Percentiles rank a stretch among this genome's conserved stretches.
These are phyloP conservation scores for Rhizopogon vulgaris DNA, from an alignment of 768 basidiomycete genomes.

Conservation along the genomic window DNA sequence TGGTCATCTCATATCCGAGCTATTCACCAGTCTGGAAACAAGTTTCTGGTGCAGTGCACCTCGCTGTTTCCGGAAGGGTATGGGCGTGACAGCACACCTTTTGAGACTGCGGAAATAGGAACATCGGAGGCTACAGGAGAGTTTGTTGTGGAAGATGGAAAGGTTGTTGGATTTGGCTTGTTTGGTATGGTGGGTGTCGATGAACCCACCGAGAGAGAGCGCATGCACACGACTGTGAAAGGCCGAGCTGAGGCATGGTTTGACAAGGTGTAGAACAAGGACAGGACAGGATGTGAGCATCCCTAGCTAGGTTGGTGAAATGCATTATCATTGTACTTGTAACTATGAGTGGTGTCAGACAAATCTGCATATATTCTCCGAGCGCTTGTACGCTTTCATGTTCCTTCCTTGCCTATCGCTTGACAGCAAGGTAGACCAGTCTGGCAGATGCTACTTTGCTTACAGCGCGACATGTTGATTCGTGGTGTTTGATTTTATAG, in stretches of 20 bases:
- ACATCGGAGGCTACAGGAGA: conserved; percentile 6
- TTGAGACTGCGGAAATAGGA: conserved; percentile 12
- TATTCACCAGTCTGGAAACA: conserved; percentile 9
- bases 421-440: too few species aligned
- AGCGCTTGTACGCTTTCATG: too few species aligned
- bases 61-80: conserved; percentile 32
- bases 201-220: conserved; percentile 15
- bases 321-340: too few species aligned
- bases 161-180: conserved; percentile 26
- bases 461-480: too few species aligned
- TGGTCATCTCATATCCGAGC: conserved; percentile 34
- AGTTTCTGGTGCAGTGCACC: conserved; percentile 17
- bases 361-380: too few species aligned
- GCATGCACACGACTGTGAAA: conserved; percentile 11
- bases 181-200: conserved; percentile 7
- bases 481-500: too few species aligned
- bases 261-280: conserved; percentile 7
- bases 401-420: too few species aligned
- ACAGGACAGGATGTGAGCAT: too few species aligned
- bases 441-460: too few species aligned
- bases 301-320: too few species aligned
- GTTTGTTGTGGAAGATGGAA: conserved; percentile 19
- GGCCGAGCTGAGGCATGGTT: conserved; percentile 29
- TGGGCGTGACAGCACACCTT: conserved; percentile 30
- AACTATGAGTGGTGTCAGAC: too few species aligned